Conservation (phyloP, 371 early-diverging fungal genomes). For the Choanephora cucurbitarum region DNA sequence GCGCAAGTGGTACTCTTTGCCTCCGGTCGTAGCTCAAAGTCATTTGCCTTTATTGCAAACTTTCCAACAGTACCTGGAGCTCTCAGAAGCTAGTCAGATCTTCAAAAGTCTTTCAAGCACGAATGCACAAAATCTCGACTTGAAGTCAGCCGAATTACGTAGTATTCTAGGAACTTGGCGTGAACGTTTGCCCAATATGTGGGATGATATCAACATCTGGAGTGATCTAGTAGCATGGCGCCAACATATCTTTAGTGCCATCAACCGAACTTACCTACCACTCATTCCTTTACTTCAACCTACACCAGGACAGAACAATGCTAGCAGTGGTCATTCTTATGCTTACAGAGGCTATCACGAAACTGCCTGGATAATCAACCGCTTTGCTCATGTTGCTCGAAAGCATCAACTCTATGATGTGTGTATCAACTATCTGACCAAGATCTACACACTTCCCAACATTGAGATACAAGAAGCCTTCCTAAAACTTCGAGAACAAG, state of each 20-base stretch:
- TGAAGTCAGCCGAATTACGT: constrained; percentile 86
- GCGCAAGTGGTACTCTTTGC: constrained; percentile 86
- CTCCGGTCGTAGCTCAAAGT: constrained; percentile 77
- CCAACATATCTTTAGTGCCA: constrained; percentile 94
- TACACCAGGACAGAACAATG: constrained; percentile 51
- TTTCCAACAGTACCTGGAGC: constrained; percentile 96
- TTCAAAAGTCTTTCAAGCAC: constrained; percentile 79
- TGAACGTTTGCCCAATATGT: constrained; percentile 94
- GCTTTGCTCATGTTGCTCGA: constrained; percentile 98
- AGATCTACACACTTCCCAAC: constrained; percentile 98
- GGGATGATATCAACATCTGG: constrained; percentile 98
- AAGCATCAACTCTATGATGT: constrained; percentile 95
- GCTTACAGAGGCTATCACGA: constrained; percentile 99
- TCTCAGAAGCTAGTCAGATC: constrained; percentile 90
- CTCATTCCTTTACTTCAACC: constrained; percentile 72
- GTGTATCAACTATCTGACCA: constrained; percentile 90
- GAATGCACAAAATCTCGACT: constrained; percentile 79
- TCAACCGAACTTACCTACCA: constrained; percentile 94
- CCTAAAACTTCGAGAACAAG: constrained; percentile 97
- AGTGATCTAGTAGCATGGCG: constrained; percentile 98
- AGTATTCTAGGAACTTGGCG: constrained; percentile 94
- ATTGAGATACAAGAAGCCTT: constrained; percentile 99
- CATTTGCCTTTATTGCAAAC: constrained; percentile 87
- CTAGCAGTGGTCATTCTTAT: constrained; percentile 73
- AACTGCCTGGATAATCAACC: constrained; percentile 99